phyloP scores from a whole-genome alignment of 106 monocot genomes.

The Dioscorea dumetorum region DNA sequence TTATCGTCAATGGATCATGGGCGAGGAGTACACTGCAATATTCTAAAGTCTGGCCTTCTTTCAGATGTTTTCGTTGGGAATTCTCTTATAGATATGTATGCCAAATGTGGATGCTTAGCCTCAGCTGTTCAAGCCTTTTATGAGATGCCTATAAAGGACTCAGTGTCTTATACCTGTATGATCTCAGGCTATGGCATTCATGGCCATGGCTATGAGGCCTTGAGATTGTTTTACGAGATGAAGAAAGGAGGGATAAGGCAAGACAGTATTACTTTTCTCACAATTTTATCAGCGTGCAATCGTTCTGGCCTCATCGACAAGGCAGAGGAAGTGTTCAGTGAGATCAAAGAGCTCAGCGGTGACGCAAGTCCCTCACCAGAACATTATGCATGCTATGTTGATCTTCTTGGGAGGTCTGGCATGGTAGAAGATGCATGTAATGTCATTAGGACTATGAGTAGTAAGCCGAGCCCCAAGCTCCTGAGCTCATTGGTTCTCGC shows the following conservation, averaged over 20 bases:
- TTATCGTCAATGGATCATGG: constrained; percentile 8
- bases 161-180: constrained; percentile 22
- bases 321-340: constrained; percentile 18
- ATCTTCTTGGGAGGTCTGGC: constrained; percentile 27
- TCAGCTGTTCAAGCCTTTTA: constrained; percentile 12
- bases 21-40: constrained; percentile 4
- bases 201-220: constrained; percentile 18
- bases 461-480: constrained; percentile 17
- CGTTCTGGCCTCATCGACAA: constrained; percentile 34
- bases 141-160: constrained; percentile 18
- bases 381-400: constrained; percentile 40
- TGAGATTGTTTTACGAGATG: constrained; percentile 22
- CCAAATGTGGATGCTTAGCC: constrained; percentile 17
- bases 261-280: constrained; percentile 12
- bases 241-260: constrained; percentile 1
- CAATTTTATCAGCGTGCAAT: constrained; percentile 26
- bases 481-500: constrained; percentile 27
- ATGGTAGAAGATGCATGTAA: constrained; percentile 30
- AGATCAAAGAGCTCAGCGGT: not conserved
- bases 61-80: constrained; percentile 5
- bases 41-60: constrained; percentile 14
- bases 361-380: not conserved
- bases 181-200: constrained; percentile 24
- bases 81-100: constrained; percentile 35
- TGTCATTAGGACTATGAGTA: constrained; percentile 19